These are phyloP conservation scores for Malus sieversii DNA, from an alignment of 306 rosid genomes.

Conservation along the genomic window DNA sequence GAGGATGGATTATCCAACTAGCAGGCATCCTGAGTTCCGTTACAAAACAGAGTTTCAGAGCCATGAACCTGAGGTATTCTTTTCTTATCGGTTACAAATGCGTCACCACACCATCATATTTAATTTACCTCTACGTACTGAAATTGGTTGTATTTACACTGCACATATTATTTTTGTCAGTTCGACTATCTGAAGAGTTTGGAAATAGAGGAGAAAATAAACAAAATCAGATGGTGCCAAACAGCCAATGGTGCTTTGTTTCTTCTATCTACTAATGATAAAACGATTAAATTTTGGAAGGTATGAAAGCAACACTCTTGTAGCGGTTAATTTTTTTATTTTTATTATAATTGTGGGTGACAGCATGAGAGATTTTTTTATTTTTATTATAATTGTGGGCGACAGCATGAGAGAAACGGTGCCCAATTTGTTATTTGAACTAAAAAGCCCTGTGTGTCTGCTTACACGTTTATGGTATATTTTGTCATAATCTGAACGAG, in stretches of 20 bases:
- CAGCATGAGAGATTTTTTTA: too few species aligned
- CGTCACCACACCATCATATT: neutral
- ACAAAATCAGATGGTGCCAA: constrained; percentile 99
- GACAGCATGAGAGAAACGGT: neutral
- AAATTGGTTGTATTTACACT: constrained; percentile 12
- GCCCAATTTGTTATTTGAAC: neutral
- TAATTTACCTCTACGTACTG: neutral
- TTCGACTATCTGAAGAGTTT: constrained; percentile 98
- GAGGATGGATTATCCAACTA: constrained; percentile 63
- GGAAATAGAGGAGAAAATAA: constrained; percentile 99
- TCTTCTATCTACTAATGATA: constrained; percentile 92
- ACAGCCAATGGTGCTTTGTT: constrained; percentile 86
- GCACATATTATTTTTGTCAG: constrained; percentile 39
- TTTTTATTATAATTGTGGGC: neutral
- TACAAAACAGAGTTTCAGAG: constrained; percentile 99
- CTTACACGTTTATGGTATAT: neutral
- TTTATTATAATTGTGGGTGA: too few species aligned
- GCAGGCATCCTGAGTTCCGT: constrained; percentile 96
- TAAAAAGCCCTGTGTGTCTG: neutral
- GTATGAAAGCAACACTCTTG: constrained; percentile 30
- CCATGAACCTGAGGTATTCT: constrained; percentile 91
- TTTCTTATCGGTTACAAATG: neutral
- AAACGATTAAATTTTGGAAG: constrained; percentile 98
- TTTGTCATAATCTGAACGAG: neutral
- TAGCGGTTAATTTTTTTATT: neutral